Evolutionary conservation across 2,329 filamentous ascomycete genomes (phyloP).

Genomic region (Hypoxylon sp.): DNA sequence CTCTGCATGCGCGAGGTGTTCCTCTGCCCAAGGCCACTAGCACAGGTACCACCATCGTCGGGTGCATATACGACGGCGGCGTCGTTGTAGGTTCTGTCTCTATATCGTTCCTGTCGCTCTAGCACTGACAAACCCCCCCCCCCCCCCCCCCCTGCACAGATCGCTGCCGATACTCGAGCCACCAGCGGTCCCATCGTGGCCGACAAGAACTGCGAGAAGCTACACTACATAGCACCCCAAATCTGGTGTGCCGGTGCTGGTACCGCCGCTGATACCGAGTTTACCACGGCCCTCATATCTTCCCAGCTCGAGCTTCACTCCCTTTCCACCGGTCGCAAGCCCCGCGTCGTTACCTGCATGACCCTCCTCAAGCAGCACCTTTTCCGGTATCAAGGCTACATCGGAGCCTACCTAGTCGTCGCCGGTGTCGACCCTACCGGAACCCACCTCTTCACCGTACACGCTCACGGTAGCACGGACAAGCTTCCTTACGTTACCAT

Average conservation of each 20-base stretch:
- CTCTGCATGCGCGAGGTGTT: constrained; percentile 91
- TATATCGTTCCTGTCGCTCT: too few relatives aligned
- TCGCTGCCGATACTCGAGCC: constrained; percentile 96
- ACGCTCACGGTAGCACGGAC: constrained; percentile 97
- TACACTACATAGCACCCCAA: constrained; percentile 97
- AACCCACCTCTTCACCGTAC: constrained; percentile 94
- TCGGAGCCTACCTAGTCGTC: constrained; percentile 96
- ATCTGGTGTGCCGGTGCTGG: constrained; percentile 99
- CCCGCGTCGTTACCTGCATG: constrained; percentile 98
- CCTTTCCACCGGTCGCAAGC: constrained; percentile 93
- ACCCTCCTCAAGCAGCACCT: constrained; percentile 99
- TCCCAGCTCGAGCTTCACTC: constrained; percentile 98
- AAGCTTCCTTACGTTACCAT: constrained; percentile 99
- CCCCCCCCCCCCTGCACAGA: too few relatives aligned
- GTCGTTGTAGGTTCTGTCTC: constrained; percentile 74
- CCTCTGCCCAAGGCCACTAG: constrained; percentile 97
- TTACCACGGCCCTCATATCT: constrained; percentile 97
- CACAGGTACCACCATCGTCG: constrained; percentile 98
- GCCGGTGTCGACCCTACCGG: constrained; percentile 97
- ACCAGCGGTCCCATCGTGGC: constrained; percentile 98
- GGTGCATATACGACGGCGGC: constrained; percentile 94
- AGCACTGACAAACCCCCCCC: constrained; percentile 26
- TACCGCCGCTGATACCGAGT: constrained; percentile 97
- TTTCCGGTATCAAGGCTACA: constrained; percentile 97
- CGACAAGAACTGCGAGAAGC: constrained; percentile 99